These are phyloP conservation scores for Carex pumila DNA, from an alignment of 176 grass and related monocot species.

Conservation along the genomic window DNA sequence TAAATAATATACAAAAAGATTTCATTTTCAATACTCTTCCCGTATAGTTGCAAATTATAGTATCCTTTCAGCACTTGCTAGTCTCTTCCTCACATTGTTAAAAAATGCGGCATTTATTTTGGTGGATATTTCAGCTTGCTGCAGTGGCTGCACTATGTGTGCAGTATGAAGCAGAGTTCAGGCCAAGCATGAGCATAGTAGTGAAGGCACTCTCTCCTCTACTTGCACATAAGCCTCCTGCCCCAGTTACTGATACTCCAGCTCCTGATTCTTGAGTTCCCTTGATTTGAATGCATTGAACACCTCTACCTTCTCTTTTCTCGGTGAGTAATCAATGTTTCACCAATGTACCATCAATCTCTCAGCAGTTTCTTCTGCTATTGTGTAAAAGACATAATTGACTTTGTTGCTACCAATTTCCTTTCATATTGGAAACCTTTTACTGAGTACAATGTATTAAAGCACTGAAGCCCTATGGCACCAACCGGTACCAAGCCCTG, in stretches of 20 bases:
- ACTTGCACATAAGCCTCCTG: constrained; percentile 42
- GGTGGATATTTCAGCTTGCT: constrained; percentile 48
- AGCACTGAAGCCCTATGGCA: background rate
- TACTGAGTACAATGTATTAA: background rate
- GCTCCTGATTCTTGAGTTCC: constrained; percentile 25
- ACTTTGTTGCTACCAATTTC: background rate
- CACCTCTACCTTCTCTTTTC: constrained; percentile 16
- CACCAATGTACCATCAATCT: background rate
- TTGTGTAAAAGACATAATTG: background rate
- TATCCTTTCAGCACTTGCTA: background rate
- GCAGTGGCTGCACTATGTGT: constrained; percentile 71
- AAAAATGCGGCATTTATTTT: constrained; percentile 7
- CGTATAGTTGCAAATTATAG: background rate
- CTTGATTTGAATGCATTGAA: constrained; percentile 20
- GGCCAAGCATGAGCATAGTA: constrained; percentile 89
- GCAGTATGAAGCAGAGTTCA: constrained; percentile 77
- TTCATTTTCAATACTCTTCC: background rate
- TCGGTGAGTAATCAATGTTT: constrained; percentile 4
- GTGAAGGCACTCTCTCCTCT: constrained; percentile 79
- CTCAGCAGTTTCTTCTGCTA: background rate
- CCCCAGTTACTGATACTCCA: constrained; percentile 12
- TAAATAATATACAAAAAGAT: background rate
- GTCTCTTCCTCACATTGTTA: background rate
- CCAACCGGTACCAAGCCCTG: background rate
- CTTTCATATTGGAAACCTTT: background rate